Conservation (phyloP, 2,329 filamentous ascomycete species). For the Leptodontidium sp. region DNA sequence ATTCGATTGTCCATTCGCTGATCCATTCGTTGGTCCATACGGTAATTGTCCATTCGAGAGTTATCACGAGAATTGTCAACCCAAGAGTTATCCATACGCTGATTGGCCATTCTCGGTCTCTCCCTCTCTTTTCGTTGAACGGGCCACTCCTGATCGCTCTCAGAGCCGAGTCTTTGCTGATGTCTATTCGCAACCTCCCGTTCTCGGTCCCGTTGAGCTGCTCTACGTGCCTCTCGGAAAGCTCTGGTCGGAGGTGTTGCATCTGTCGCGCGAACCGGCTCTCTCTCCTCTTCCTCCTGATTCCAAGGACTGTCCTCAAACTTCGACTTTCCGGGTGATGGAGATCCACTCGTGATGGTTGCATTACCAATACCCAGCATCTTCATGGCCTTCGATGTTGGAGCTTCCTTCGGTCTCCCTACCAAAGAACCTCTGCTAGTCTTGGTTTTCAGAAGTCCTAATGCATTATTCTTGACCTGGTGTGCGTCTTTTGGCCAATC, state of each 20-base stretch:
- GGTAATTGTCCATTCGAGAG: constrained; percentile 15
- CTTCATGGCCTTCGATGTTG: constrained; percentile 64
- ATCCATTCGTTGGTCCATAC: constrained; percentile 8
- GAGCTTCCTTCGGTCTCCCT: constrained; percentile 52
- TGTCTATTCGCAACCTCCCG: constrained; percentile 41
- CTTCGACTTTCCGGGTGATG: constrained; percentile 50
- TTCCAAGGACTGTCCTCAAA: constrained; percentile 41
- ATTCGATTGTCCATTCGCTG: not conserved
- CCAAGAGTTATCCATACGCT: constrained; percentile 17
- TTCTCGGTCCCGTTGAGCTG: constrained; percentile 46
- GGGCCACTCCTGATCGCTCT: constrained; percentile 34
- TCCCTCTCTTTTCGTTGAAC: constrained; percentile 30
- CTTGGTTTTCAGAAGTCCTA: constrained; percentile 71
- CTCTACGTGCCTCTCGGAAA: constrained; percentile 45
- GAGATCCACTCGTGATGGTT: constrained; percentile 50
- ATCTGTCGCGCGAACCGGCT: constrained; percentile 25
- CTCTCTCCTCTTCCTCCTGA: constrained; percentile 41
- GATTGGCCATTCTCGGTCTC: constrained; percentile 17
- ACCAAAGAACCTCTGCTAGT: constrained; percentile 72
- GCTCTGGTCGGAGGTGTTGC: constrained; percentile 38
- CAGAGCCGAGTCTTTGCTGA: constrained; percentile 33
- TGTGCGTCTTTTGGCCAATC: constrained; percentile 47
- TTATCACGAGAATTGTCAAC: constrained; percentile 13
- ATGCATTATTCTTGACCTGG: constrained; percentile 58
- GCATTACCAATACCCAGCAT: constrained; percentile 63